phyloP scores from a whole-genome alignment of 164 flowering plant genomes.

The Vitis labrusca region DNA sequence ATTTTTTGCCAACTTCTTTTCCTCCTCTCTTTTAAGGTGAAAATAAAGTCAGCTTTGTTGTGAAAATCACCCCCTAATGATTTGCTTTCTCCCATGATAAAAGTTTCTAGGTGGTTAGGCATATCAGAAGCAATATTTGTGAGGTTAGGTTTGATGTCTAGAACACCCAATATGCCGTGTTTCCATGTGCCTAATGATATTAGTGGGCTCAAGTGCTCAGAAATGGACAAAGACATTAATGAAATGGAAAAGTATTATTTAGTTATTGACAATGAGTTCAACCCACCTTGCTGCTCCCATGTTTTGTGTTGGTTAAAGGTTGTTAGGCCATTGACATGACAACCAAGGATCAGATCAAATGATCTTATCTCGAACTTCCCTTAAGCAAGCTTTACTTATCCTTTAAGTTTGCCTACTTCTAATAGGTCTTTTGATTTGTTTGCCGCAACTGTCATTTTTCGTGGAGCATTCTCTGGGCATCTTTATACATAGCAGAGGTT shows the following conservation, averaged over 20 bases:
- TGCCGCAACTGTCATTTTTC: too few relatives aligned
- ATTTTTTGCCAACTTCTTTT: not conserved
- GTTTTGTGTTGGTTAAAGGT: not conserved
- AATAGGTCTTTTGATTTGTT: too few relatives aligned
- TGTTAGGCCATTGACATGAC: conserved; percentile 17
- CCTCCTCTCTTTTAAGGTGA: not conserved
- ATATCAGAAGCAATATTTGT: not conserved
- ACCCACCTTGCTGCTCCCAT: conserved; percentile 7
- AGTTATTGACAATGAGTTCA: not conserved
- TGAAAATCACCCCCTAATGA: not conserved
- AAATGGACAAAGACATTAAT: not conserved
- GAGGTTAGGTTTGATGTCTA: not conserved
- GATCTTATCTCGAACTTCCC: not conserved
- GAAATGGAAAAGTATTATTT: conserved; percentile 1
- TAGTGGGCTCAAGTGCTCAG: not conserved
- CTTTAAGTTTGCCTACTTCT: too few relatives aligned
- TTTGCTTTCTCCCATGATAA: not conserved
- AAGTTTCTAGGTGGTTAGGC: not conserved
- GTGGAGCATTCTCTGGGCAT: too few relatives aligned
- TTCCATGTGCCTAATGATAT: conserved; percentile 1
- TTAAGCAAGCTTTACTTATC: not conserved
- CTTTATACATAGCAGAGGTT: too few relatives aligned
- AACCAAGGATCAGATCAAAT: conserved; percentile 2
- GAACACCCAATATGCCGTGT: not conserved
- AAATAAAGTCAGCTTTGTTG: not conserved